Base-by-base conservation (phyloP, 1,139 yeast genomes). In the Saccharomyces hybrid region DNA sequence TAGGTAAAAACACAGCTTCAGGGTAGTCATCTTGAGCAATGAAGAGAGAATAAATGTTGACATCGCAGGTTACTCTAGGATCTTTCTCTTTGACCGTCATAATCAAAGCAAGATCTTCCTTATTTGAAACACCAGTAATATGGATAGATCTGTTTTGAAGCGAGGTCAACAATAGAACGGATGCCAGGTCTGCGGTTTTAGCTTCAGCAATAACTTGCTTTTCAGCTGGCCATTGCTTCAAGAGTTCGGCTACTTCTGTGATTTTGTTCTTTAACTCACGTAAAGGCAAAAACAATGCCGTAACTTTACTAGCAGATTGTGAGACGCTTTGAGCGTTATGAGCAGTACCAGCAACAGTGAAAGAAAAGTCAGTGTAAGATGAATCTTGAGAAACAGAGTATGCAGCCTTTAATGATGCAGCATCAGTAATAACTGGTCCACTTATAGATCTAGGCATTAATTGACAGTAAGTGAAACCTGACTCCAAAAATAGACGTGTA, bases 121-220 rank as follows among this genome's bases (percentile, higher is more conserved):
- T 82, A 56, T 86, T 79, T 52, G 88, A 82, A 54, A 93, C 93
- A 62, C 88, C 90, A 56, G 96, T 88, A 62, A 93, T 84, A 72
- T 93, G 99, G 60, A 93, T 86, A 50, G 91, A 78, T 68, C 96
- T 81, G 74, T 77, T 81, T 77, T 88, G 91, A 69, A 93, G 81
- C 47, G 97, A 87, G 53, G 98, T 97, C 73, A 93, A 78, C 68
- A 93, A 80, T 69, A 93, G 76, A 53, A 91, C 86, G 5, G 97
- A 87, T 23, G 99, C 98, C 67, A 93, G 78, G 67, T 89, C 95
- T 48, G 97, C 88, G 30, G 93, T 84, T 70, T 83, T 84, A 50
- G 98, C 97, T 73, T 93, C 97, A 50, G 97, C 89, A 61, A 91
- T 80, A 60, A 93, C 87, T 59, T 95, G 95, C 76, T 89, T 90